phyloP scores from a whole-genome alignment of 1,284 basidiomycete genomes.

The Sporisorium sorghi region DNA sequence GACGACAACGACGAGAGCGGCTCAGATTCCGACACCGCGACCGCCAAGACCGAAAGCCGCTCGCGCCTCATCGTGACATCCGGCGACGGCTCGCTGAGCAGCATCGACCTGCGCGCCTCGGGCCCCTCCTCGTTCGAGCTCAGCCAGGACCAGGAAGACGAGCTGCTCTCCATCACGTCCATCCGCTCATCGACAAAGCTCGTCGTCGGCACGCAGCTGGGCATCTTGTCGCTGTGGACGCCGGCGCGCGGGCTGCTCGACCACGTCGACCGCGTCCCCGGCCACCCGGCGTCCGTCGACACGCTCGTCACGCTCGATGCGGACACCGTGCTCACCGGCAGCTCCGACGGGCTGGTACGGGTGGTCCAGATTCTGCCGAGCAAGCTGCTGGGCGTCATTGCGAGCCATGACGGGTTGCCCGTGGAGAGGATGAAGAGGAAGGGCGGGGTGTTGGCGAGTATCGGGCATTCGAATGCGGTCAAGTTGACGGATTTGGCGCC shows the following conservation, averaged over 20 bases:
- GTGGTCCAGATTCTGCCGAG: constrained; percentile 90
- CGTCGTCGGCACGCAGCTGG: constrained; percentile 88
- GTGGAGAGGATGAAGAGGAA: constrained; percentile 83
- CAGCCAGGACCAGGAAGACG: constrained; percentile 93
- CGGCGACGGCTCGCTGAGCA: constrained; percentile 89
- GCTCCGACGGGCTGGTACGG: constrained; percentile 89
- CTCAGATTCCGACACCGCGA: constrained; percentile 12
- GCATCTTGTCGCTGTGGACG: constrained; percentile 91
- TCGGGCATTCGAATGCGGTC: constrained; percentile 88
- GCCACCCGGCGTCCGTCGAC: constrained; percentile 77
- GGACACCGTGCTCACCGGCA: constrained; percentile 83
- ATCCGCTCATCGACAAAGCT: constrained; percentile 85
- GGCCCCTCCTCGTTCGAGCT: constrained; percentile 77
- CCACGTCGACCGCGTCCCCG: constrained; percentile 91
- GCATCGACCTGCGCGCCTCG: constrained; percentile 76
- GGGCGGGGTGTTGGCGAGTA: constrained; percentile 86
- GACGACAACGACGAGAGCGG: constrained; percentile 1
- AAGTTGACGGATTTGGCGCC: constrained; percentile 83
- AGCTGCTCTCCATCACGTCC: constrained; percentile 83
- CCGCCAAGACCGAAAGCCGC: constrained; percentile 12
- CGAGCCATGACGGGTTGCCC: constrained; percentile 85
- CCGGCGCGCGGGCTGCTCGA: constrained; percentile 87
- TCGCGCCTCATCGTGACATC: constrained; percentile 70
- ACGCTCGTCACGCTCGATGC: constrained; percentile 77
- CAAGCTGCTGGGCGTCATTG: constrained; percentile 87